Percentiles rank a stretch among this genome's conserved stretches.
Conservation (phyloP, 1,284 basidiomycete genomes). For the Mycena citricolor region DNA sequence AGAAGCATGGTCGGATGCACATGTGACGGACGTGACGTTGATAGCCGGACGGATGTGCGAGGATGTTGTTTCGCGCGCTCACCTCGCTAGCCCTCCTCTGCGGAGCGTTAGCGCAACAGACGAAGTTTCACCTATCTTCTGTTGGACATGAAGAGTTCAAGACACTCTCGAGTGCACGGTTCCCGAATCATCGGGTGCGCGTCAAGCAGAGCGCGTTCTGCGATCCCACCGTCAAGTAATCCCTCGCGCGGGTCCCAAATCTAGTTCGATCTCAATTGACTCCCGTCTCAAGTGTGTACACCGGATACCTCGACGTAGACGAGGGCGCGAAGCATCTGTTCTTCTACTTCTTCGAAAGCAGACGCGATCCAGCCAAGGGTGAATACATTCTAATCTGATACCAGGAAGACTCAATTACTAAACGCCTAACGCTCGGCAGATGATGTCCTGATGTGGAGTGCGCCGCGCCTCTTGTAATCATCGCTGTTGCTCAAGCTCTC, state of each 20-base stretch:
- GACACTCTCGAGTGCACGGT: conserved; percentile 44
- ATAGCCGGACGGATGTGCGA: too few species aligned
- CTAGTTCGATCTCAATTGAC: neutral
- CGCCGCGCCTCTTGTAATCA: neutral
- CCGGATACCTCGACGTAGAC: conserved; percentile 66
- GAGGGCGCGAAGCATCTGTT: conserved; percentile 49
- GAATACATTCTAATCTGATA: too few species aligned
- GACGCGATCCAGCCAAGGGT: conserved; percentile 61
- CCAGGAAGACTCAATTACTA: too few species aligned
- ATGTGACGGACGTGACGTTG: too few species aligned
- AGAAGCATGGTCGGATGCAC: too few species aligned
- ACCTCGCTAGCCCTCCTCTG: too few species aligned
- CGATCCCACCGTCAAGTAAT: conserved; percentile 63
- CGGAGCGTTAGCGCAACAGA: too few species aligned
- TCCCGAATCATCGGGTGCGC: conserved; percentile 54
- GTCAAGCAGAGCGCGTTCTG: conserved; percentile 63
- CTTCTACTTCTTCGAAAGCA: conserved; percentile 86
- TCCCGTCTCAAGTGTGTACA: conserved; percentile 44
- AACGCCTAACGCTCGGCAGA: too few species aligned
- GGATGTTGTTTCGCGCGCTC: too few species aligned
- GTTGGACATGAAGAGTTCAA: conserved; percentile 41
- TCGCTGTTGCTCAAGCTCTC: neutral
- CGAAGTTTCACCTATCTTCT: conserved; percentile 33
- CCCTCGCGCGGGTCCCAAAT: neutral
- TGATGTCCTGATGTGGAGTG: conserved; percentile 70